Conservation (phyloP, 148 eudicot species). For the Vaccinium myrtillus region DNA sequence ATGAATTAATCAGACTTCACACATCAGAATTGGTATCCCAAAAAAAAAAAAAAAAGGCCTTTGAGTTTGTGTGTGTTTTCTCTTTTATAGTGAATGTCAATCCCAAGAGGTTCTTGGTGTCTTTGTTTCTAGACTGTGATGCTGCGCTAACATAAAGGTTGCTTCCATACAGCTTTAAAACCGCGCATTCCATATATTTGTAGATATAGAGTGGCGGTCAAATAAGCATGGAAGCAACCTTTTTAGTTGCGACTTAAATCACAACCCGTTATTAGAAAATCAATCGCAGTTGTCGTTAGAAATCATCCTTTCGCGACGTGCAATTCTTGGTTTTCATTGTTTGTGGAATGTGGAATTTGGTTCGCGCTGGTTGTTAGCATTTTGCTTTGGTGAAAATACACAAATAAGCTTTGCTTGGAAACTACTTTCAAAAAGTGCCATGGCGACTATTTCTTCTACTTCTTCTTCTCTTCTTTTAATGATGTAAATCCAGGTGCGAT, state of each 20-base stretch:
- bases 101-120: conserved; percentile 1
- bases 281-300: background rate
- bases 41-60: background rate
- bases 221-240: background rate
- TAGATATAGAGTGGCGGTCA: background rate
- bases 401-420: too few relatives aligned
- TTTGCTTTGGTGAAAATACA: too few relatives aligned
- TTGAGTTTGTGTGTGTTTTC: background rate
- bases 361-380: too few relatives aligned
- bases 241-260: background rate
- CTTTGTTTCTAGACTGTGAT: background rate
- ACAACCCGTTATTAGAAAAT: background rate
- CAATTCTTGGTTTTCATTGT: too few relatives aligned
- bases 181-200: background rate
- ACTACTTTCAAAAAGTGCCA: too few relatives aligned
- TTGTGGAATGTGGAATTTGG: too few relatives aligned
- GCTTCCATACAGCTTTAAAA: background rate
- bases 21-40: background rate
- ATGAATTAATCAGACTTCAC: background rate
- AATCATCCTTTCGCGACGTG: background rate
- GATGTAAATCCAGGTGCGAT: background rate
- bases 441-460: too few relatives aligned
- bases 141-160: background rate
- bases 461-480: background rate
- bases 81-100: background rate